Evolutionary conservation across 2,329 filamentous ascomycete genomes (phyloP), one percentile per base, ranked within the genome.

Genomic region (Fusarium devonianum): DNA sequence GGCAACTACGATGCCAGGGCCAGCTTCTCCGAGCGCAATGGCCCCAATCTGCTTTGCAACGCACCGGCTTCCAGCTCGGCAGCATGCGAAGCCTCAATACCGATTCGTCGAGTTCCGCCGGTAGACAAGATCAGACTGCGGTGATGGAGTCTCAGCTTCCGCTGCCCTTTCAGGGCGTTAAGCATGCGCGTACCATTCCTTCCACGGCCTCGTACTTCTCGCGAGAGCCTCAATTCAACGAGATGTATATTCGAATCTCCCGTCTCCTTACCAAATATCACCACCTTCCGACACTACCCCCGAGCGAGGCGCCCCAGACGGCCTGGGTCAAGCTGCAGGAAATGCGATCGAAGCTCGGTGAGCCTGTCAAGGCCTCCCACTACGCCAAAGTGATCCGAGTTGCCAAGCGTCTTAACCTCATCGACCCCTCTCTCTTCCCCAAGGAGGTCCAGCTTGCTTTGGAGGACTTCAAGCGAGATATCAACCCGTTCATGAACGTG

Each of bases 181-280:
- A 65, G 18, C 80, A 84, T 58, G 86, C 89, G 42, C 90, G 94
- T 59, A 78, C 95, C 16, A 77, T 97, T 25, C 94, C 94, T 14
- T 81, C 82, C 18, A 96, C 92, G 25, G 87, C 90, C 3, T 94
- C 93, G n/a, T 99, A 99, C 75, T 99, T 97, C 77, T 92, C 91
- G 41, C 88, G 88, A 41, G 87, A 87, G 53, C 89, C 92, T 2
- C 79, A 82, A 44, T 97, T 96, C 78, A 94, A 88, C 73, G 94
- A 99, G 74, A 83, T 89, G 66, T 84, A 89, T 63, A 82, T 97
- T 60, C 76, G 79, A 34, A 80, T 99, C 36, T 84, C 90, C 63
- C 79, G 82, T 9, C 80, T 97, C 17, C 75, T 89, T 47, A 84
- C 84, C 42, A 87, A 85, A 71, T 88, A 94, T 69, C 80, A 84